Evolutionary conservation across 2,329 filamentous ascomycete species (phyloP), one percentile per base, ranked within the genome.

Genomic region (Cadophora luteo-olivacea): DNA sequence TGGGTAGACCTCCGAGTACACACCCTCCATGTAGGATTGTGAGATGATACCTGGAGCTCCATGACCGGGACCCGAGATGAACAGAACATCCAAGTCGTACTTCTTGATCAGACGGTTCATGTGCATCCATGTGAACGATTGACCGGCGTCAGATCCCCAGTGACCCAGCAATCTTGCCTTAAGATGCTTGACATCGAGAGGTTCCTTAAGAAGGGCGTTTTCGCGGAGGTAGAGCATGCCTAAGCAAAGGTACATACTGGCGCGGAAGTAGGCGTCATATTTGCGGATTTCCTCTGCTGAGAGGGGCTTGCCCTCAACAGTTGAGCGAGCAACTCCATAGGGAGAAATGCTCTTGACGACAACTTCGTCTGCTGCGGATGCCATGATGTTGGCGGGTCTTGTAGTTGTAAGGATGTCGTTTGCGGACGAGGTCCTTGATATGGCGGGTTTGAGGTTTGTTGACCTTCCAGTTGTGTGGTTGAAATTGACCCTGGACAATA

Each of bases 41-140:
- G 91, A 91, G 48, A 94, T 84, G 12, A 94, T 86, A 7, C 90
- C 92, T 0, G 92, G 92, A 1, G 92, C 92, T 66, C 92, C 92
- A 73, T 94, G 92, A 51, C 92, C 92, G 0, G 92, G 92, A 6
- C 92, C 92, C 1, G 90, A 92, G 68, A 94, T 83, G 78, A 92
- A 94, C 73, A 92, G 84, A 36, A 87, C 85, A 75, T 94, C 85
- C 61, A 94, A 81, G 72, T 92, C 87, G 75, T 93, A 91, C 80
- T 93, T 94, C 79, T 91, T 93, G 83, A 94, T 93, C 68, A 94
- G 82, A 41, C 91, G 89, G 80, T 94, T 94, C 84, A 93, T 91
- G 81, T 94, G 91, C 82, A 93, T 92, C 79, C 89, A 94, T 41
- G 91, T 92, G 80, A 94, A 94, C 68, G 91, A 89, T 79, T 94